Percentiles rank a stretch among this genome's conserved stretches.
phyloP scores from a whole-genome alignment of 345 rosid species.

The Brassica nigra region DNA sequence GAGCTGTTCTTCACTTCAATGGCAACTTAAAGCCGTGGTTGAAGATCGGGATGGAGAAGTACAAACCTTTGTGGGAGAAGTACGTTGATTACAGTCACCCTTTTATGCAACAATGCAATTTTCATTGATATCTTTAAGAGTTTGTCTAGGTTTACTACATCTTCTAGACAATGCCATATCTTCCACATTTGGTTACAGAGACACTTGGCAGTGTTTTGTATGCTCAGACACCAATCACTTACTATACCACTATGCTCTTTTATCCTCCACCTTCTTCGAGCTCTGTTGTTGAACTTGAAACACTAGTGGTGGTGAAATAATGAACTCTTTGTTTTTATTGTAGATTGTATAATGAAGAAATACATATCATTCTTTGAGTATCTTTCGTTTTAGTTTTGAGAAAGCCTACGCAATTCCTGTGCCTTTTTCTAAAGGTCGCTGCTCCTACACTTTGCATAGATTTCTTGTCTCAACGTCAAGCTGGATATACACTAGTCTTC shows the following conservation, averaged over 20 bases:
- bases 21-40: slow-evolving; percentile 97
- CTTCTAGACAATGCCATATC: slow-evolving; percentile 29
- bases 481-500: too few species aligned
- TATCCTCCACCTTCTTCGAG: not conserved
- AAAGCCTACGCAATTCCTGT: not conserved
- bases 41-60: slow-evolving; percentile 94
- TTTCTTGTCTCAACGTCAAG: too few species aligned
- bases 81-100: slow-evolving; percentile 82
- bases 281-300: slow-evolving; percentile 21
- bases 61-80: slow-evolving; percentile 93
- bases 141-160: slow-evolving; percentile 18
- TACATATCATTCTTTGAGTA: not conserved
- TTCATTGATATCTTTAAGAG: slow-evolving; percentile 57
- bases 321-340: not conserved
- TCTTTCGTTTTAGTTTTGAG: slow-evolving; percentile 13
- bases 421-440: slow-evolving; percentile 2
- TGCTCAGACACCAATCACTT: slow-evolving; percentile 53
- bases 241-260: slow-evolving; percentile 11
- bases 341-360: not conserved
- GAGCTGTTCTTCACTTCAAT: slow-evolving; percentile 92
- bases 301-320: slow-evolving; percentile 8
- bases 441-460: not conserved
- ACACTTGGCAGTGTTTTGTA: slow-evolving; percentile 42
- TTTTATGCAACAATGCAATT: slow-evolving; percentile 82
- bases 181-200: slow-evolving; percentile 33